Conservation (phyloP, 805 yeast species). For the Ogataea corticis region DNA sequence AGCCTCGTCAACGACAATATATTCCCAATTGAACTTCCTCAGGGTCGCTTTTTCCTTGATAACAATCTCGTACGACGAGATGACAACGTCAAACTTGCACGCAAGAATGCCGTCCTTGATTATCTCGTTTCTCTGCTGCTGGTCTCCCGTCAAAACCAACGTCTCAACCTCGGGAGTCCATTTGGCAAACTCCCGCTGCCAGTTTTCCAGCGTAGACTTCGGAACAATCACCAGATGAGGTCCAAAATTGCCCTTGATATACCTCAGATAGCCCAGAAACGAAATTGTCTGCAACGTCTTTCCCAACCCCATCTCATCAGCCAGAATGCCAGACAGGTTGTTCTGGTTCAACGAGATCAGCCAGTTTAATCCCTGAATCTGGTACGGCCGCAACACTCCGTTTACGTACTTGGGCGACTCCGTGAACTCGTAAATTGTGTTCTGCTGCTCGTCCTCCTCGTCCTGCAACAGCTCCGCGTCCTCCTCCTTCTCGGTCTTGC, state of each 20-base stretch:
- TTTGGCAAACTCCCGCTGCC: constrained; percentile 73
- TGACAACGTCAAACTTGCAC: constrained; percentile 71
- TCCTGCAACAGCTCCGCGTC: constrained; percentile 73
- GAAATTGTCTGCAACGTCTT: constrained; percentile 81
- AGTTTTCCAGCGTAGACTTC: constrained; percentile 76
- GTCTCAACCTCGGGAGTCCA: constrained; percentile 83
- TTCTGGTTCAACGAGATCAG: constrained; percentile 65
- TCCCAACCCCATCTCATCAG: constrained; percentile 87
- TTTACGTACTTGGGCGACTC: constrained; percentile 53
- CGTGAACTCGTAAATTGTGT: constrained; percentile 46
- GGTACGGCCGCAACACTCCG: constrained; percentile 71
- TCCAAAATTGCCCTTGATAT: constrained; percentile 57
- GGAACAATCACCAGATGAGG: constrained; percentile 80
- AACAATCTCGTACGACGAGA: constrained; percentile 75
- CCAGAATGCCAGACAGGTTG: constrained; percentile 71
- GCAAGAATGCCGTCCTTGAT: constrained; percentile 49
- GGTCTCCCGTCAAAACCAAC: constrained; percentile 72
- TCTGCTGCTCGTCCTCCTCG: constrained; percentile 43
- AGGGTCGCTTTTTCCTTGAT: constrained; percentile 71
- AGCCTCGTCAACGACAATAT: constrained; percentile 79
- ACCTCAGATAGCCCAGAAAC: constrained; percentile 70
- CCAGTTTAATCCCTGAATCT: constrained; percentile 83
- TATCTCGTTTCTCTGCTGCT: constrained; percentile 59
- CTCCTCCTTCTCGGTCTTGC: constrained; percentile 77
- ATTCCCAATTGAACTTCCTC: constrained; percentile 71